These are phyloP conservation scores for Sarocladium brachiariae DNA, from an alignment of 2,329 filamentous ascomycete genomes.

Conservation along the genomic window DNA sequence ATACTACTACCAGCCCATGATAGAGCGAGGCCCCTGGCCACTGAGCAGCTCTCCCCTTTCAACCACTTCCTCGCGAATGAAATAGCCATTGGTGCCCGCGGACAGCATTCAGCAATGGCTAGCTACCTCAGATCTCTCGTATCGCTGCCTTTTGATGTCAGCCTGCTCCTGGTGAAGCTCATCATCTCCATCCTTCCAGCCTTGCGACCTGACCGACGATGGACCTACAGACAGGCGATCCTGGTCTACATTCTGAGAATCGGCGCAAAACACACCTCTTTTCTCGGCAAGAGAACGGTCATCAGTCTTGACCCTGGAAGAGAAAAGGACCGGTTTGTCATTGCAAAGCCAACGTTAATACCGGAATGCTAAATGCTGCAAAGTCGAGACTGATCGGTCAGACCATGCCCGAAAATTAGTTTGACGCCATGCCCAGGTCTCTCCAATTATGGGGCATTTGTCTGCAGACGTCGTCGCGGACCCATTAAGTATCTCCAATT, in stretches of 20 bases:
- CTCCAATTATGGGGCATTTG: neutral
- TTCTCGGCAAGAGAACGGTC: neutral
- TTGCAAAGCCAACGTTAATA: neutral
- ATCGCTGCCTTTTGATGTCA: neutral
- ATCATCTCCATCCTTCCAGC: neutral
- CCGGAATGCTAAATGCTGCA: neutral
- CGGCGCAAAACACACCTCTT: neutral
- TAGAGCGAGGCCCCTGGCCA: no score
- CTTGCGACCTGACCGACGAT: neutral
- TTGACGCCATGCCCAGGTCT: neutral
- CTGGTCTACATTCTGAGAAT: neutral
- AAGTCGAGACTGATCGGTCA: neutral
- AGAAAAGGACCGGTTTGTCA: neutral
- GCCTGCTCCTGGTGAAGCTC: neutral
- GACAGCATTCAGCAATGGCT: no score
- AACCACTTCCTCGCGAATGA: no score
- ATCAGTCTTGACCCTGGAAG: neutral
- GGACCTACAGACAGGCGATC: neutral
- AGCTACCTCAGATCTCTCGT: neutral
- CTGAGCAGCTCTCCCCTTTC: no score
- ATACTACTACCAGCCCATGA: no score
- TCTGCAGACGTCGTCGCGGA: no score
- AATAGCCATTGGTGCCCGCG: no score
- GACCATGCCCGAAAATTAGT: neutral
- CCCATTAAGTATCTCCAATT: neutral